phyloP scores from a whole-genome alignment of 306 rosid species.

The Neltuma alba region DNA sequence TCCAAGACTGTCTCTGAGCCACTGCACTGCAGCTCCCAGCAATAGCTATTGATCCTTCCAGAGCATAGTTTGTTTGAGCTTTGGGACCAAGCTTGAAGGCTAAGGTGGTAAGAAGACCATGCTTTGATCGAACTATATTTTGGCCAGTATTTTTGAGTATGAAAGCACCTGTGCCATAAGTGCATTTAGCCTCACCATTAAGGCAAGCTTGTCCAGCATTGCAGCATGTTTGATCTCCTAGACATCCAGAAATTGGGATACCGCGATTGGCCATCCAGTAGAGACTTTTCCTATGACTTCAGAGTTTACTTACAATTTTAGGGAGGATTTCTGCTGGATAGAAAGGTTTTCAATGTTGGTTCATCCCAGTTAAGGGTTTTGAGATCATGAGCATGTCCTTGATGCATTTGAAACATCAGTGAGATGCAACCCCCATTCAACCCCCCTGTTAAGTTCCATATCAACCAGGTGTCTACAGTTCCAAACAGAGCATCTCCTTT shows the following conservation, averaged over 20 bases:
- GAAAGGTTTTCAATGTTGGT: slow-evolving; percentile 55
- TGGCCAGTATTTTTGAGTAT: slow-evolving; percentile 85
- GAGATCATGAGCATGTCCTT: slow-evolving; percentile 88
- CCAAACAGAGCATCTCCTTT: slow-evolving; percentile 84
- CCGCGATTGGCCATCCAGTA: slow-evolving; percentile 82
- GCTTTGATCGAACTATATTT: slow-evolving; percentile 54
- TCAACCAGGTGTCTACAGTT: slow-evolving; percentile 85
- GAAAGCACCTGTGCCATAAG: slow-evolving; percentile 95
- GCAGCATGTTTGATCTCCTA: slow-evolving; percentile 96
- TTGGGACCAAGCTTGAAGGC: slow-evolving; percentile 82
- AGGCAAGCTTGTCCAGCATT: slow-evolving; percentile 82
- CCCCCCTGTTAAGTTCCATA: slow-evolving; percentile 91
- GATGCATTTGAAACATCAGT: slow-evolving; percentile 94
- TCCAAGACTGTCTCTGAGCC: slow-evolving; percentile 91
- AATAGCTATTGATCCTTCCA: slow-evolving; percentile 95
- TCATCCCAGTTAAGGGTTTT: slow-evolving; percentile 79
- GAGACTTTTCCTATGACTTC: slow-evolving; percentile 72
- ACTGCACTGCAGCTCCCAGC: slow-evolving; percentile 99
- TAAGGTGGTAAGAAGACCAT: slow-evolving; percentile 81
- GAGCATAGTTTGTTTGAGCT: slow-evolving; percentile 73
- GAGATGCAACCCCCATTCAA: slow-evolving; percentile 71
- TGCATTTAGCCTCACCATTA: slow-evolving; percentile 88
- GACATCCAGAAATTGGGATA: slow-evolving; percentile 77
- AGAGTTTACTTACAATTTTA: slow-evolving; percentile 74
- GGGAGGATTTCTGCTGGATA: slow-evolving; percentile 73